Evolutionary conservation across 805 yeast species (phyloP).

Genomic region (Candida tammaniensis): DNA sequence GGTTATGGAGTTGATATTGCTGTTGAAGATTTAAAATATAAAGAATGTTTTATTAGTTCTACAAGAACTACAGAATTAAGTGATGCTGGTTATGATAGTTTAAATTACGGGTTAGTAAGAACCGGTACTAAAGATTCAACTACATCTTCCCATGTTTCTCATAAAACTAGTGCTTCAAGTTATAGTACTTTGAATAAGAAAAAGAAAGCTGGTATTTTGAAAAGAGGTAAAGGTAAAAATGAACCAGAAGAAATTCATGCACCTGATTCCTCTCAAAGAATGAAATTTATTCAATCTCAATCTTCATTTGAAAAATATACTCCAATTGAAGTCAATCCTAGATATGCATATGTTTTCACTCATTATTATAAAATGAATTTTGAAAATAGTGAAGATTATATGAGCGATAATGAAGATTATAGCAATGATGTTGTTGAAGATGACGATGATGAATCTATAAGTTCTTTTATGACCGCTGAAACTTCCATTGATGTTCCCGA

Average conservation of each 20-base stretch:
- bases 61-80: slow-evolving; percentile 13
- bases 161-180: slow-evolving; percentile 23
- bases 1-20: slow-evolving; percentile 43
- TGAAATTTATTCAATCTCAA: slow-evolving; percentile 24
- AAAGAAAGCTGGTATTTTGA: slow-evolving; percentile 22
- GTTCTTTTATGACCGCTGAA: slow-evolving; percentile 32
- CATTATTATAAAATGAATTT: slow-evolving; percentile 19
- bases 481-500: slow-evolving; percentile 19
- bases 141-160: slow-evolving; percentile 23
- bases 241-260: slow-evolving; percentile 10
- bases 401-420: slow-evolving; percentile 17
- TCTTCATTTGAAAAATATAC: slow-evolving; percentile 24
- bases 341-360: slow-evolving; percentile 19
- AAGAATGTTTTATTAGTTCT: slow-evolving; percentile 32
- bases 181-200: slow-evolving; percentile 21
- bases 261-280: slow-evolving; percentile 24
- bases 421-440: slow-evolving; percentile 15
- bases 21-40: slow-evolving; percentile 24
- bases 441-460: slow-evolving; percentile 25
- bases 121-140: slow-evolving; percentile 22
- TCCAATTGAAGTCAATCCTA: slow-evolving; percentile 20
- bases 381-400: slow-evolving; percentile 19
- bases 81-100: slow-evolving; percentile 13
- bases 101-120: slow-evolving; percentile 19
- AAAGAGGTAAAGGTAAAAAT: slow-evolving; percentile 5